These are phyloP conservation scores for Calonectria leucothoes DNA, from an alignment of 2,329 filamentous ascomycete genomes.

Conservation along the genomic window DNA sequence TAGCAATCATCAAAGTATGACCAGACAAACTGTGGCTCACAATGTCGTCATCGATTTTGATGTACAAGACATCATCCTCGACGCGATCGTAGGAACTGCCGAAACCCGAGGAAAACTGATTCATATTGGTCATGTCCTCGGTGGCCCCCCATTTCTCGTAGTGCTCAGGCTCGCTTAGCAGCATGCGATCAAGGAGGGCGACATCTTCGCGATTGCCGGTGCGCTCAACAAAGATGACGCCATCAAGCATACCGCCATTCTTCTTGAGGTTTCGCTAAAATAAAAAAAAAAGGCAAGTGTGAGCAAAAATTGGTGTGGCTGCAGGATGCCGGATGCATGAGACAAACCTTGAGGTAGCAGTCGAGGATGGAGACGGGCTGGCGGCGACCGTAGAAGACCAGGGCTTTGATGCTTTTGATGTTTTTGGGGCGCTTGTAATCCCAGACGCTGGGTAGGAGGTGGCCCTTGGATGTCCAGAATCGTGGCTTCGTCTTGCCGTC, in stretches of 20 bases:
- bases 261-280: constrained; percentile 56
- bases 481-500: constrained; percentile 25
- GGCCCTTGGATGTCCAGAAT: constrained; percentile 39
- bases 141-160: constrained; percentile 52
- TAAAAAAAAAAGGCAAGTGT: too few species aligned
- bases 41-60: constrained; percentile 52
- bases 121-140: constrained; percentile 43
- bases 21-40: constrained; percentile 41
- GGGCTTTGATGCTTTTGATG: constrained; percentile 52
- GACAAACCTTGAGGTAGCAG: constrained; percentile 55
- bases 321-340: neutral
- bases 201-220: constrained; percentile 54
- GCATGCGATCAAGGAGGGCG: constrained; percentile 52
- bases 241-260: constrained; percentile 57
- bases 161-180: constrained; percentile 45
- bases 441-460: constrained; percentile 28
- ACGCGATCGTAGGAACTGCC: constrained; percentile 55
- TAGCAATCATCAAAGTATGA: neutral
- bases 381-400: constrained; percentile 60
- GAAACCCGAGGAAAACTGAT: constrained; percentile 46
- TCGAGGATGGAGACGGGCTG: constrained; percentile 58
- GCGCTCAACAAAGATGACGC: constrained; percentile 57
- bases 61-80: constrained; percentile 57
- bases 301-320: constrained; percentile 9
- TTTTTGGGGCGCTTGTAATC: constrained; percentile 32